A percentile compares a stretch with the other conserved stretches of the same genome.
Conservation (phyloP, 345 rosid species). For the Syzygium aromaticum region DNA sequence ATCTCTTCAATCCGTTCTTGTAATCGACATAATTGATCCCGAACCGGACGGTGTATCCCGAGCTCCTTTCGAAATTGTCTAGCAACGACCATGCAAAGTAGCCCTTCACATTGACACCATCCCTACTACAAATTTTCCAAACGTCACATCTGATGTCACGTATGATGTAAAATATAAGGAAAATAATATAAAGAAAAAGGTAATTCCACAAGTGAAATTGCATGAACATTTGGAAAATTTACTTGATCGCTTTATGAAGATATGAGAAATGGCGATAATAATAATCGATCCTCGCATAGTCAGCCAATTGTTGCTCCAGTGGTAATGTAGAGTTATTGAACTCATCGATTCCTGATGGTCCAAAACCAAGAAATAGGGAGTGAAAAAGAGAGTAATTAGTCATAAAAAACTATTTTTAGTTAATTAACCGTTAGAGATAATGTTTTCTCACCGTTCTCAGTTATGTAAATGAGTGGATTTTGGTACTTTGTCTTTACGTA, state of each 20-base stretch:
- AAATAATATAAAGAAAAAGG: background rate
- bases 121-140: conserved; percentile 6
- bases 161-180: background rate
- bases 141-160: background rate
- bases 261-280: conserved; percentile 16
- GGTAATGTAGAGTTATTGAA: conserved; percentile 20
- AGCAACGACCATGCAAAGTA: conserved; percentile 51
- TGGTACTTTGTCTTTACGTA: conserved; percentile 5
- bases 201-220: background rate
- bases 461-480: conserved; percentile 7
- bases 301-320: conserved; percentile 18
- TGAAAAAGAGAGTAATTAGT: background rate
- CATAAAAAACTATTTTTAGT: background rate
- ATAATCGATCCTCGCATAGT: conserved; percentile 30
- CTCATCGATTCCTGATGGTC: conserved; percentile 25
- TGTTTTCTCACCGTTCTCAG: conserved; percentile 7
- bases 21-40: conserved; percentile 46
- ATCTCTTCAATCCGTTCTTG: conserved; percentile 34
- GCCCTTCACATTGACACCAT: conserved; percentile 43
- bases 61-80: conserved; percentile 54
- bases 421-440: background rate
- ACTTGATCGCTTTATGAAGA: conserved; percentile 25
- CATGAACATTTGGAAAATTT: background rate
- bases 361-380: background rate
- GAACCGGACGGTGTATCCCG: conserved; percentile 41